Evolutionary conservation across 2,329 filamentous ascomycete genomes (phyloP).

Genomic region (Clonostachys byssicola): DNA sequence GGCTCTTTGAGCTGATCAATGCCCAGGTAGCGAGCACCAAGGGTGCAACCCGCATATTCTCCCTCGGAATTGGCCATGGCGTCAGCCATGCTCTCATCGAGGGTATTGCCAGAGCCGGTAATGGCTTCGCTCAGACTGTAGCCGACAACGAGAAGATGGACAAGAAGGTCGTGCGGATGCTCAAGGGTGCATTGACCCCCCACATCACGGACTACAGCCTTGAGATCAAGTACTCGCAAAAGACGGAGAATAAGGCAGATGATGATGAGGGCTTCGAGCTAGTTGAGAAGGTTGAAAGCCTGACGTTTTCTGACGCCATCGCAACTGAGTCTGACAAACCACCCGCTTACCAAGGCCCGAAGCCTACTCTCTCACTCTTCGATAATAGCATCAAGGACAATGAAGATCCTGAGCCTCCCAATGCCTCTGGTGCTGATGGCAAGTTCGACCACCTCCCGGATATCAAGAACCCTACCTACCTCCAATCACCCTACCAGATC

Average conservation of each 20-base stretch:
- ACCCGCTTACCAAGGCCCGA: conserved; percentile 9
- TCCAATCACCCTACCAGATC: conserved; percentile 62
- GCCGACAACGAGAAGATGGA: conserved; percentile 61
- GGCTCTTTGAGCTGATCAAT: conserved; percentile 40
- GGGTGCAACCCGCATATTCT: conserved; percentile 45
- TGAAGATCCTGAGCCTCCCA: conserved; percentile 22
- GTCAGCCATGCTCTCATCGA: conserved; percentile 50
- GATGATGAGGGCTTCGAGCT: conserved; percentile 54
- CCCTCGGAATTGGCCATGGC: conserved; percentile 45
- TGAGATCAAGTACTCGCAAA: conserved; percentile 50
- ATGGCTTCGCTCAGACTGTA: conserved; percentile 60
- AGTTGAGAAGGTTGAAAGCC: conserved; percentile 50
- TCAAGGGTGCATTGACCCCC: conserved; percentile 65
- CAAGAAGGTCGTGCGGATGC: conserved; percentile 67
- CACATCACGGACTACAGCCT: conserved; percentile 62
- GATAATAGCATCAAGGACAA: conserved; percentile 40
- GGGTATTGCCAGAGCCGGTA: conserved; percentile 47
- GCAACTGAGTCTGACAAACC: neutral
- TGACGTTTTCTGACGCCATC: conserved; percentile 17
- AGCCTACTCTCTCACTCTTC: conserved; percentile 55
- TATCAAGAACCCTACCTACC: conserved; percentile 46
- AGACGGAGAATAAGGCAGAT: conserved; percentile 2
- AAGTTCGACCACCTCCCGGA: conserved; percentile 47
- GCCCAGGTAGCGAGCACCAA: conserved; percentile 28
- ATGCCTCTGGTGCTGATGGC: conserved; percentile 12